A percentile compares a stretch with the other conserved stretches of the same genome.
These are phyloP conservation scores for Boletellus ananiceps DNA, from an alignment of 768 basidiomycete species.

Conservation along the genomic window DNA sequence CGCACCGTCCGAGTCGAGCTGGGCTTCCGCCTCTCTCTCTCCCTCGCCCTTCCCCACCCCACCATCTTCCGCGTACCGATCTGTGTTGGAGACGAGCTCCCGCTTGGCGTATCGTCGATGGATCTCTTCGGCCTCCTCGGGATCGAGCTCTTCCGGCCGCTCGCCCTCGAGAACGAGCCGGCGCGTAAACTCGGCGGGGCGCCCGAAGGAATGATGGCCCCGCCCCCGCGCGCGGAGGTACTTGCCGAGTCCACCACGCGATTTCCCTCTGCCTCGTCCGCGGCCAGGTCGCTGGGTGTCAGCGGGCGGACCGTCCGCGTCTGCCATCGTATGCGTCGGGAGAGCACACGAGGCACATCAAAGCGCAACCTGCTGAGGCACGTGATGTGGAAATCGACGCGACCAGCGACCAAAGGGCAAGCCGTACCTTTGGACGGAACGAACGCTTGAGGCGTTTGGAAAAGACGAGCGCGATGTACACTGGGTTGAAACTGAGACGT, in stretches of 20 bases:
- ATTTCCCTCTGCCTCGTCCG: conserved; percentile 49
- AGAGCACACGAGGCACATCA: background rate
- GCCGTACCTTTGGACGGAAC: no score
- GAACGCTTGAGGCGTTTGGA: background rate
- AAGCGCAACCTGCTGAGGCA: background rate
- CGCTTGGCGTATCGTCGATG: conserved; percentile 52
- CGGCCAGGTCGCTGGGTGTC: conserved; percentile 29
- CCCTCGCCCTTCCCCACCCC: no score
- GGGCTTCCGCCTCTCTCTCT: no score
- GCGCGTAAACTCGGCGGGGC: conserved; percentile 61
- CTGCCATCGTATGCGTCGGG: conserved; percentile 1
- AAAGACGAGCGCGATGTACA: no score
- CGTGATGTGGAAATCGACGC: background rate
- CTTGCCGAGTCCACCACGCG: conserved; percentile 69
- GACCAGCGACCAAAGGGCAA: no score
- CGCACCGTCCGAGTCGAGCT: conserved; percentile 67
- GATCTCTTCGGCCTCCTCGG: conserved; percentile 46
- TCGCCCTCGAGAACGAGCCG: conserved; percentile 63
- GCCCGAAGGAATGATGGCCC: conserved; percentile 46
- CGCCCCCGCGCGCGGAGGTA: conserved; percentile 68
- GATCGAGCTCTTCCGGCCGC: conserved; percentile 25
- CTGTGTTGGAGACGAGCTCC: conserved; percentile 62
- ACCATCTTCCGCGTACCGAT: conserved; percentile 62
- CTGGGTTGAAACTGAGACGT: background rate
- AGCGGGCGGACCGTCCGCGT: conserved; percentile 6